Evolutionary conservation across 2,329 filamentous ascomycete genomes (phyloP), one percentile per base, ranked within the genome.

Genomic region (Paraconiothyrium sp.): DNA sequence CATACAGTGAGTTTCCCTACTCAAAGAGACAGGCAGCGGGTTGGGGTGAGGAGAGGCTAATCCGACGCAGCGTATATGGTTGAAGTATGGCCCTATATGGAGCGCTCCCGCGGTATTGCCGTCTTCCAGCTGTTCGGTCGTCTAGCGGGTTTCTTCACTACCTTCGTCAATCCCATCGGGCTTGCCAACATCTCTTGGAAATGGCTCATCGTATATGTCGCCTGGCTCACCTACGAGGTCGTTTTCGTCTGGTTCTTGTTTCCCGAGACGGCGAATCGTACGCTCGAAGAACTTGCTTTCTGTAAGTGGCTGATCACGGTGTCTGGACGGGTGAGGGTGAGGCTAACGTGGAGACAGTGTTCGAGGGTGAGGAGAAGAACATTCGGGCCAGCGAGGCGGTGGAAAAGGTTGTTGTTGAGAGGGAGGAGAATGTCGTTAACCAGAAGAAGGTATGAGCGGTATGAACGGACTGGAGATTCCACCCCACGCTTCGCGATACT

Each of bases 221-320:
- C 86, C 49, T 89, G 86, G 87, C 83, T 89, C 68, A 77, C 83
- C 20, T 77, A 82, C 72, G 85, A 89, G 75, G 78, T 88, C 43
- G 66, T 84, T 35, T 88, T 89, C 65, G 85, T 89, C 20, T 89
- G 85, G 77, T 88, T 88, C 80, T 84, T 89, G 75, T 89, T 88
- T 71, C 84, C 89, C 49, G 89, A 92, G 80, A 91, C 89, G 11
- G 88, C 87, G 70, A 88, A 88, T 2, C 86, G 88, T 0, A 90
- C 88, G 1, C 84, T 91, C 0, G 89, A 91, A 73, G 88, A 90
- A 74, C 84, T 90, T 66, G 86, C 88, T 48, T 70, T 70, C 59
- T 67, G 66, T 68, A 61, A 68, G 66, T 67, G 8, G 3, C 24
- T 10, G 32, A 7, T 16, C 3, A 24, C 7, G 8, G 10, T 52